Percentiles rank a stretch among this genome's conserved stretches.
phyloP scores from a whole-genome alignment of 768 basidiomycete species.

The Boletus edulis region DNA sequence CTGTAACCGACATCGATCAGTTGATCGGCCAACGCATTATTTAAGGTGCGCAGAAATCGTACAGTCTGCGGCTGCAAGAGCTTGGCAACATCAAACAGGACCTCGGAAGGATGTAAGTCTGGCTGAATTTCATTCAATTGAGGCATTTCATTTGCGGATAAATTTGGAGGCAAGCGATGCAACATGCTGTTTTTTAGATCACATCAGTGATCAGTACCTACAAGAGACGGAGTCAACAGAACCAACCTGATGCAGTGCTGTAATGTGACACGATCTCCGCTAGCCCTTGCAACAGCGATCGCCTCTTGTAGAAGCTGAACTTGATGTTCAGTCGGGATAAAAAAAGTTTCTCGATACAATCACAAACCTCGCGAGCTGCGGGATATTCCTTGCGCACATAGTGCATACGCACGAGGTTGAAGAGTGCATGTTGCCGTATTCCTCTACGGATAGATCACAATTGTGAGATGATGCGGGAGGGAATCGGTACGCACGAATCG shows the following conservation, averaged over 20 bases:
- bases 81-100: conserved; percentile 75
- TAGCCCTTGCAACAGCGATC: conserved; percentile 71
- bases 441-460: conserved; percentile 44
- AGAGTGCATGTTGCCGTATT: conserved; percentile 73
- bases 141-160: conserved; percentile 39
- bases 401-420: conserved; percentile 77
- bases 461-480: background rate
- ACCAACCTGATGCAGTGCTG: conserved; percentile 77
- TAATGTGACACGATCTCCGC: conserved; percentile 66
- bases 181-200: conserved; percentile 48
- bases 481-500: conserved; percentile 61
- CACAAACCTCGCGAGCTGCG: conserved; percentile 63
- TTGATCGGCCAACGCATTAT: background rate
- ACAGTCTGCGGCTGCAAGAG: conserved; percentile 68
- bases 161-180: conserved; percentile 61
- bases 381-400: conserved; percentile 65
- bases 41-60: conserved; percentile 12
- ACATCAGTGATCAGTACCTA: conserved; percentile 12
- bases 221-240: background rate
- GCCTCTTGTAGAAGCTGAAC: conserved; percentile 71
- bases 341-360: background rate
- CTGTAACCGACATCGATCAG: conserved; percentile 35
- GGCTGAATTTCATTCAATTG: conserved; percentile 72
- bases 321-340: background rate
- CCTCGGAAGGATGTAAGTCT: conserved; percentile 71